These are phyloP conservation scores for Lolium multiflorum DNA, from an alignment of 176 grass and related monocot species.

Conservation along the genomic window DNA sequence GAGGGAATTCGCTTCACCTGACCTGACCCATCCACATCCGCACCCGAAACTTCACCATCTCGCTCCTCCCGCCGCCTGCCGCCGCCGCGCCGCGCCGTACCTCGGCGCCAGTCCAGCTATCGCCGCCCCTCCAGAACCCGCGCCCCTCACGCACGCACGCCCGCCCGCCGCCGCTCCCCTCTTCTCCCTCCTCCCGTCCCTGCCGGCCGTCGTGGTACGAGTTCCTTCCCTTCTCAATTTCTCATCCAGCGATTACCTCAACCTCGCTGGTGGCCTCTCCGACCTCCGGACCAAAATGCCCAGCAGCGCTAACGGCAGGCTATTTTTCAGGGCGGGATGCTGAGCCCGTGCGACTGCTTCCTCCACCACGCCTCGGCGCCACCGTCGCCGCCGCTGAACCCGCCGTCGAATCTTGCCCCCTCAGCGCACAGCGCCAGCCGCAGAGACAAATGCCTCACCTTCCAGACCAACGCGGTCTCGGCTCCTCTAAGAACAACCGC, in stretches of 20 bases:
- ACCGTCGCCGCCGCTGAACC: not conserved
- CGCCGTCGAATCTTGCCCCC: not conserved
- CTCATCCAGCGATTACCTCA: not conserved
- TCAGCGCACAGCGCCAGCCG: not conserved
- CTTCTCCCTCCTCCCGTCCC: not conserved
- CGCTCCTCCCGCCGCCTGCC: not conserved
- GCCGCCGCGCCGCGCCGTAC: conserved; percentile 4
- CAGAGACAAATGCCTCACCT: conserved; percentile 28
- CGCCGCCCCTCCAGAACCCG: not conserved
- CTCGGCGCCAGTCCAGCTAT: not conserved
- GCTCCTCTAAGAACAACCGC: conserved; percentile 32
- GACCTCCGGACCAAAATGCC: not conserved
- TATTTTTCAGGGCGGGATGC: conserved; percentile 43
- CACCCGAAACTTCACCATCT: not conserved
- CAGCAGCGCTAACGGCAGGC: not conserved
- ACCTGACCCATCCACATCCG: conserved; percentile 12
- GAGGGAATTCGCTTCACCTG: too few species aligned
- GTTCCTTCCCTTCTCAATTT: not conserved
- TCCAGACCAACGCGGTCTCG: conserved; percentile 26
- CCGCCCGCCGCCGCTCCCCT: not conserved
- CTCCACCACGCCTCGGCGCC: conserved; percentile 10
- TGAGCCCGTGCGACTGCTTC: conserved; percentile 54
- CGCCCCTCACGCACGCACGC: not conserved
- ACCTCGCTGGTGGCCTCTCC: not conserved
- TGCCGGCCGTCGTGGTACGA: conserved; percentile 1